A percentile compares a stretch with the other conserved stretches of the same genome.
Conservation (phyloP, 257 asterid species). For the Thymus mandschuricus region DNA sequence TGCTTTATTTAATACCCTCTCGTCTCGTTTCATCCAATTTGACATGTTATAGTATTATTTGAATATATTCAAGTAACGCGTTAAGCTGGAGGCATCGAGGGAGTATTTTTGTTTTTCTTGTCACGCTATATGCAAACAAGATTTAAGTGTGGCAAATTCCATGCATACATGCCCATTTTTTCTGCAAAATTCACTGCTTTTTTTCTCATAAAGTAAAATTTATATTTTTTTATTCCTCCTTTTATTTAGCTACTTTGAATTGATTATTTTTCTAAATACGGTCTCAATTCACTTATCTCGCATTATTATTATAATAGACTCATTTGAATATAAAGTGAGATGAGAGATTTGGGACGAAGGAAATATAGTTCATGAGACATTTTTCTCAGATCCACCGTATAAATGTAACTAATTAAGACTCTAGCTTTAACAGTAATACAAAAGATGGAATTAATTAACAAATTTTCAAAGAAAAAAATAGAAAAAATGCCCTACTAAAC, state of each 20-base stretch:
- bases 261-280: too few relatives aligned
- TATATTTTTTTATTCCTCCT: not conserved
- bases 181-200: not conserved
- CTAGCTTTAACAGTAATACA: not conserved
- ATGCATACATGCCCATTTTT: not conserved
- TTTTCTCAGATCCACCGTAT: too few relatives aligned
- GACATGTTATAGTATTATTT: too few relatives aligned
- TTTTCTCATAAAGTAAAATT: not conserved
- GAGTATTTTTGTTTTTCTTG: not conserved
- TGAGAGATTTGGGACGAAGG: too few relatives aligned
- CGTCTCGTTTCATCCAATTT: too few relatives aligned
- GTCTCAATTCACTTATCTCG: too few relatives aligned
- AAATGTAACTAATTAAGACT: not conserved
- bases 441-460: not conserved
- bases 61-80: too few relatives aligned
- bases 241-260: not conserved
- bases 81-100: too few relatives aligned
- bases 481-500: slow-evolving; percentile 15
- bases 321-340: too few relatives aligned
- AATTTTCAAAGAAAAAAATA: not conserved
- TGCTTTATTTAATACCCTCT: slow-evolving; percentile 7
- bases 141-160: not conserved
- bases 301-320: too few relatives aligned
- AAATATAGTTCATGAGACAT: too few relatives aligned
- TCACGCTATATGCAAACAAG: slow-evolving; percentile 34